These are phyloP conservation scores for Agroathelia rolfsii DNA, from an alignment of 1,284 basidiomycete species.

Conservation along the genomic window DNA sequence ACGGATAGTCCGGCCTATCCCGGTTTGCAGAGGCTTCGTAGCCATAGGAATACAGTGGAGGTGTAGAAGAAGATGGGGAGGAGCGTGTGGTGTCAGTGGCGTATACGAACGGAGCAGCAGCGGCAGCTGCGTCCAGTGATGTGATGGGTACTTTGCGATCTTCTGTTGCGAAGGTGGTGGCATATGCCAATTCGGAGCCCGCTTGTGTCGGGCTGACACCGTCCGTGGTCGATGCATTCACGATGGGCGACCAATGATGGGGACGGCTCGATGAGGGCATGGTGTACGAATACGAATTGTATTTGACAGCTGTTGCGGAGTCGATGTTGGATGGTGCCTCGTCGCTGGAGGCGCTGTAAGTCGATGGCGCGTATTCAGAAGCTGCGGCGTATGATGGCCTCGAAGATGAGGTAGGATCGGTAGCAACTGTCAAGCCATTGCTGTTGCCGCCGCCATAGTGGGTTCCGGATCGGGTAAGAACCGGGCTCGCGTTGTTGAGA, in stretches of 20 bases:
- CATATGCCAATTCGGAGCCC: conserved; percentile 44
- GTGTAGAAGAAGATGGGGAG: conserved; percentile 60
- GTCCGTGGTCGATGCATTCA: conserved; percentile 30
- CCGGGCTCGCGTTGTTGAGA: conserved; percentile 17
- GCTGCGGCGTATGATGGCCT: conserved; percentile 32
- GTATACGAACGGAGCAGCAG: conserved; percentile 58
- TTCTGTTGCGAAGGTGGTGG: conserved; percentile 41
- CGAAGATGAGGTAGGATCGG: conserved; percentile 26
- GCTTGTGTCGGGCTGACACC: conserved; percentile 43
- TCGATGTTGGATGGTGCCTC: no score
- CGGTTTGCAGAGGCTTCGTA: conserved; percentile 39
- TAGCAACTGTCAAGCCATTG: conserved; percentile 28
- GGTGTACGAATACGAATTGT: conserved; percentile 43
- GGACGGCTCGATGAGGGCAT: conserved; percentile 35
- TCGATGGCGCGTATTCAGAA: no score
- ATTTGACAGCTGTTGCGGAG: no score
- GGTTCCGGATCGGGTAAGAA: conserved; percentile 18
- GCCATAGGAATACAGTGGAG: conserved; percentile 50
- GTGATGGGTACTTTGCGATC: conserved; percentile 53
- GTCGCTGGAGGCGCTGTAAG: no score
- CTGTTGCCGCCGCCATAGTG: conserved; percentile 31
- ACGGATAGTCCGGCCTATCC: conserved; percentile 55
- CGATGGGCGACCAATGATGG: conserved; percentile 36
- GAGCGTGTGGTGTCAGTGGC: conserved; percentile 60
- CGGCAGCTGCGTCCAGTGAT: conserved; percentile 42